Evolutionary conservation across 83 land plant genomes (phyloP).

Genomic region (Diphasiastrum complanatum): DNA sequence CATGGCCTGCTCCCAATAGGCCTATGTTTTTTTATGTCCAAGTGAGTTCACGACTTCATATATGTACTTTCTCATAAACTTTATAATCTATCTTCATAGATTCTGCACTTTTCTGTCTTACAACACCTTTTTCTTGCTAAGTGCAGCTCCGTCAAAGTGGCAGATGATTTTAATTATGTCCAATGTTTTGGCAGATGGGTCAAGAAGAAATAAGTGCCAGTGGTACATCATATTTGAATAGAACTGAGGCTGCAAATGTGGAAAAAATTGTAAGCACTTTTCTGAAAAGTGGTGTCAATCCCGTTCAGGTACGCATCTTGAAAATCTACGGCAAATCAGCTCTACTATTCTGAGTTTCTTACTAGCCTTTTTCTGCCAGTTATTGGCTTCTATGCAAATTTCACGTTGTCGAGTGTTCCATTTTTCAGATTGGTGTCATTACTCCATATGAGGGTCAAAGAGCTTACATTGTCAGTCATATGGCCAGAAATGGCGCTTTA

Average conservation of each 20-base stretch:
- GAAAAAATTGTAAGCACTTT: slow-evolving; percentile 97
- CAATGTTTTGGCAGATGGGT: slow-evolving; percentile 61
- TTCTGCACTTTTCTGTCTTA: background rate
- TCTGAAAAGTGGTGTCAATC: slow-evolving; percentile 88
- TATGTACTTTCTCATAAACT: too few species aligned
- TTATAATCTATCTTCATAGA: background rate
- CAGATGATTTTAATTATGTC: background rate
- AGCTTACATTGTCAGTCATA: slow-evolving; percentile 97
- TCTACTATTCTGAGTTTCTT: too few species aligned
- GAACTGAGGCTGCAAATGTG: slow-evolving; percentile 97
- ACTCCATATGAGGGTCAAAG: slow-evolving; percentile 99
- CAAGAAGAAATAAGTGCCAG: slow-evolving; percentile 99
- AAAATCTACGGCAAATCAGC: too few species aligned
- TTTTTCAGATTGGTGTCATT: slow-evolving; percentile 87
- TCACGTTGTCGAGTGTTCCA: background rate
- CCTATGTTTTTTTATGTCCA: slow-evolving; percentile 99
- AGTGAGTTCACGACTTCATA: too few species aligned
- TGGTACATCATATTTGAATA: slow-evolving; percentile 92
- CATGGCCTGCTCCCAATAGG: slow-evolving; percentile 98
- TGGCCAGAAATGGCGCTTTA: slow-evolving; percentile 91
- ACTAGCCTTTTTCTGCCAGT: too few species aligned
- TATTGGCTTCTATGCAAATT: too few species aligned
- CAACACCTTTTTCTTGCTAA: background rate
- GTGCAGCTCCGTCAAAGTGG: background rate
- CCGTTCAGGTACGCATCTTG: slow-evolving; percentile 60